Conservation (phyloP, 2,329 filamentous ascomycete genomes). For the Colletotrichum siamense region DNA sequence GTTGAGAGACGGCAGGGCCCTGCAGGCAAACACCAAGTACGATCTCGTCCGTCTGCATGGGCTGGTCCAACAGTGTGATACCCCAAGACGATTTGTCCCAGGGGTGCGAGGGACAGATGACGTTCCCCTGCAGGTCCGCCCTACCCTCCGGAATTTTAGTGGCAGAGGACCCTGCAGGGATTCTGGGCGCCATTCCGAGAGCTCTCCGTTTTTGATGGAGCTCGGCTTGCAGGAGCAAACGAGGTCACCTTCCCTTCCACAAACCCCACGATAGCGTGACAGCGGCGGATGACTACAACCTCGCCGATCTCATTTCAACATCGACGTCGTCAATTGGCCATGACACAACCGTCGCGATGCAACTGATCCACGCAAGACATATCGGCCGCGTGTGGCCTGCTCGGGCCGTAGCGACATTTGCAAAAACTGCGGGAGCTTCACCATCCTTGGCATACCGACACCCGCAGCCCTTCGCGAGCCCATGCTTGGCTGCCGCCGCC, state of each 20-base stretch:
- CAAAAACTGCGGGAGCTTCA: background rate
- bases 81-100: constrained; percentile 3
- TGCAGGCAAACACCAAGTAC: background rate
- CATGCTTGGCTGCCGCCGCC: background rate
- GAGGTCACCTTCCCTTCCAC: background rate
- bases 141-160: constrained; percentile 1
- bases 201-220: constrained; percentile 17
- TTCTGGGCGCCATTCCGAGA: constrained; percentile 5
- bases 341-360: constrained; percentile 30
- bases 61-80: constrained; percentile 3
- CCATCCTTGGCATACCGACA: background rate
- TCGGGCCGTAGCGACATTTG: background rate
- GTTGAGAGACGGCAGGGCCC: background rate
- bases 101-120: constrained; percentile 18
- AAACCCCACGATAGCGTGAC: background rate
- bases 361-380: constrained; percentile 30
- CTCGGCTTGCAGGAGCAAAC: constrained; percentile 14
- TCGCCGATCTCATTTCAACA: background rate
- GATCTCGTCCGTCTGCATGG: background rate
- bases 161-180: constrained; percentile 15
- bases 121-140: constrained; percentile 19
- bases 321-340: constrained; percentile 9
- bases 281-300: background rate
- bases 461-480: background rate
- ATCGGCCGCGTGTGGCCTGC: constrained; percentile 24